Evolutionary conservation across 306 rosid species (phyloP).

Genomic region (Carpinus fangiana): DNA sequence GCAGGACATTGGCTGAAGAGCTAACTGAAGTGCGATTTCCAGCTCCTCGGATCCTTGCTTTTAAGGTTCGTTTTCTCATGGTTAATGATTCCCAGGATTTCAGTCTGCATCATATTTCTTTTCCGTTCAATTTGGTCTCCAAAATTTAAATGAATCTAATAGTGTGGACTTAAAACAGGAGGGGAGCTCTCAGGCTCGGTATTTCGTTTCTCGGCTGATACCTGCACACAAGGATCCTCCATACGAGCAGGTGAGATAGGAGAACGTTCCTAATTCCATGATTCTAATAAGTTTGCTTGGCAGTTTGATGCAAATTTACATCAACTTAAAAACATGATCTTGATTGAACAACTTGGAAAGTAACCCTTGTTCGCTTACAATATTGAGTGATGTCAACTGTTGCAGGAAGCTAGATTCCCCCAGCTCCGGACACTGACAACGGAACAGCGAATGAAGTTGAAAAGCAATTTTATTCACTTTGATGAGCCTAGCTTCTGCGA

Average conservation of each 20-base stretch:
- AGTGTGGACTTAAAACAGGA: constrained; percentile 61
- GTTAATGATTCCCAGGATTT: background rate
- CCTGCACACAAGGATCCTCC: constrained; percentile 99
- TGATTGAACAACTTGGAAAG: background rate
- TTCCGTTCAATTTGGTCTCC: constrained; percentile 12
- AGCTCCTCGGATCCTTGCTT: constrained; percentile 95
- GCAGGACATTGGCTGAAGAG: constrained; percentile 98
- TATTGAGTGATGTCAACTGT: constrained; percentile 13
- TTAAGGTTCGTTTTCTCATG: constrained; percentile 56
- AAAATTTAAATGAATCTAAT: constrained; percentile 23
- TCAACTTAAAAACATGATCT: background rate
- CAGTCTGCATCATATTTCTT: background rate
- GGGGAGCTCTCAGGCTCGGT: constrained; percentile 97
- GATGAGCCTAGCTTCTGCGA: constrained; percentile 95
- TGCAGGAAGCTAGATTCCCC: constrained; percentile 92
- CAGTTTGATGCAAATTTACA: background rate
- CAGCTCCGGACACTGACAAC: constrained; percentile 70
- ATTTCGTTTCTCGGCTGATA: constrained; percentile 88
- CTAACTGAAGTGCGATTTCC: constrained; percentile 88
- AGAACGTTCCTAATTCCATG: constrained; percentile 7
- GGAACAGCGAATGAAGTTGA: constrained; percentile 81
- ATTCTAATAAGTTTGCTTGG: background rate
- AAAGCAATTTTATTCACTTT: constrained; percentile 86
- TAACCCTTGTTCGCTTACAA: background rate
- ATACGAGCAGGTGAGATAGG: constrained; percentile 83